These are phyloP conservation scores for Colletotrichum cuscutae DNA, from an alignment of 2,329 filamentous ascomycete species.

Conservation along the genomic window DNA sequence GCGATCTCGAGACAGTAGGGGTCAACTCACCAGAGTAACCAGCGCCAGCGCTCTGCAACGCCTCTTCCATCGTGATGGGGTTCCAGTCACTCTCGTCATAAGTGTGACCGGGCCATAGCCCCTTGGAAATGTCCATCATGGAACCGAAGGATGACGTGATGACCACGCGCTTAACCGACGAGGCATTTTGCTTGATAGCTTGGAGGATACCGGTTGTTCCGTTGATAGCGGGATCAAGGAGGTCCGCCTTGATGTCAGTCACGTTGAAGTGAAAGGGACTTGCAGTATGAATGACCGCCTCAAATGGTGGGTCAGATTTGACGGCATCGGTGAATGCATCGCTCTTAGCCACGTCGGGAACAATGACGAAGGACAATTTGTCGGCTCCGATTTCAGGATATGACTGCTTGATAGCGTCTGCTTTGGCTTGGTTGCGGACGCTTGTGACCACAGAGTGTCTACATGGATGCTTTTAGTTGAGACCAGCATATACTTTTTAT, in stretches of 20 bases:
- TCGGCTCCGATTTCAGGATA: too few species aligned
- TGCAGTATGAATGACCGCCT: constrained; percentile 79
- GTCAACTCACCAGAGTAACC: too few species aligned
- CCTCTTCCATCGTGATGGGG: not conserved
- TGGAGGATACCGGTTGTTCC: constrained; percentile 41
- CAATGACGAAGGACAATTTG: not conserved
- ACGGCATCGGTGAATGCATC: not conserved
- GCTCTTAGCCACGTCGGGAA: not conserved
- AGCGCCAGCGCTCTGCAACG: too few species aligned
- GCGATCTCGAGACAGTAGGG: too few species aligned
- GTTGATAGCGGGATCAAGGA: constrained; percentile 65
- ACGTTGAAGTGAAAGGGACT: constrained; percentile 79
- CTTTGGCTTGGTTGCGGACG: not conserved
- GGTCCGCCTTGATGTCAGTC: constrained; percentile 56
- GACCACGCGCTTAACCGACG: not conserved
- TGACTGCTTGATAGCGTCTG: too few species aligned
- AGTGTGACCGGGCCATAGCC: not conserved
- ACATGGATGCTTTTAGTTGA: not conserved
- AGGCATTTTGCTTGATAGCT: not conserved
- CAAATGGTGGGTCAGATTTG: constrained; percentile 61
- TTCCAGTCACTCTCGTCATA: not conserved
- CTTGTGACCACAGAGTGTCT: constrained; percentile 1
- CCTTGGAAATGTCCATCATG: not conserved
- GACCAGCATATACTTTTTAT: too few species aligned
- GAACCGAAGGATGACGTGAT: not conserved